Percentiles rank a stretch among this genome's conserved stretches.
Conservation (phyloP, 129 eudicot species). For the Solidago caesia region DNA sequence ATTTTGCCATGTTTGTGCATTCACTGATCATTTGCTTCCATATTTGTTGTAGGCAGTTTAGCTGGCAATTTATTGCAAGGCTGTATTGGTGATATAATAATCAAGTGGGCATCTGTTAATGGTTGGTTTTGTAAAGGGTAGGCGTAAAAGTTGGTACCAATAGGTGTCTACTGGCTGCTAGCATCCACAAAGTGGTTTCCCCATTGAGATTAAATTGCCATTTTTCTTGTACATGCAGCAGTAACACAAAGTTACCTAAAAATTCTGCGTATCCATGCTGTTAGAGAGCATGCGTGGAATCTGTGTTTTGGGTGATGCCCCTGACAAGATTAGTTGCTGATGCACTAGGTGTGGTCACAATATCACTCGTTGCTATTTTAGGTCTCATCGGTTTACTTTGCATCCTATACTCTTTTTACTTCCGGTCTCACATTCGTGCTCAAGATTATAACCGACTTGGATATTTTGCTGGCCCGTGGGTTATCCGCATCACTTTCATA, state of each 20-base stretch:
- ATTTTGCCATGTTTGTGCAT: not conserved
- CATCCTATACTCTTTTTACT: constrained; percentile 69
- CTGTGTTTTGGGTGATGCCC: constrained; percentile 96
- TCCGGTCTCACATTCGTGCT: constrained; percentile 59
- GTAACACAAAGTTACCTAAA: constrained; percentile 29
- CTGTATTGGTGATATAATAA: constrained; percentile 3
- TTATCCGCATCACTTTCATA: constrained; percentile 60
- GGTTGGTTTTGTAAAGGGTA: not conserved
- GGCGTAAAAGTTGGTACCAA: not conserved
- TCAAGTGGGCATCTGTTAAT: too few species aligned
- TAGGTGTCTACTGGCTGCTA: constrained; percentile 25
- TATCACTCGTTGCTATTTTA: constrained; percentile 65
- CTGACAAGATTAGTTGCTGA: constrained; percentile 85
- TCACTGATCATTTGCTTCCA: not conserved
- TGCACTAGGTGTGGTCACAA: constrained; percentile 99
- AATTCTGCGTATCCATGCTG: constrained; percentile 75
- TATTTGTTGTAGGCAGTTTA: constrained; percentile 23
- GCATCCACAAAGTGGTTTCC: constrained; percentile 5
- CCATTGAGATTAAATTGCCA: not conserved
- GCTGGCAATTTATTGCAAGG: constrained; percentile 7
- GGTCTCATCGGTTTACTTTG: constrained; percentile 67
- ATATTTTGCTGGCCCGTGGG: constrained; percentile 90
- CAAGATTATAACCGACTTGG: constrained; percentile 56
- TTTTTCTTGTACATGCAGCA: constrained; percentile 28
- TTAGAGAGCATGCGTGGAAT: constrained; percentile 96